phyloP scores from a whole-genome alignment of 495 filamentous ascomycete species.

The Aspergillus cristatus region DNA sequence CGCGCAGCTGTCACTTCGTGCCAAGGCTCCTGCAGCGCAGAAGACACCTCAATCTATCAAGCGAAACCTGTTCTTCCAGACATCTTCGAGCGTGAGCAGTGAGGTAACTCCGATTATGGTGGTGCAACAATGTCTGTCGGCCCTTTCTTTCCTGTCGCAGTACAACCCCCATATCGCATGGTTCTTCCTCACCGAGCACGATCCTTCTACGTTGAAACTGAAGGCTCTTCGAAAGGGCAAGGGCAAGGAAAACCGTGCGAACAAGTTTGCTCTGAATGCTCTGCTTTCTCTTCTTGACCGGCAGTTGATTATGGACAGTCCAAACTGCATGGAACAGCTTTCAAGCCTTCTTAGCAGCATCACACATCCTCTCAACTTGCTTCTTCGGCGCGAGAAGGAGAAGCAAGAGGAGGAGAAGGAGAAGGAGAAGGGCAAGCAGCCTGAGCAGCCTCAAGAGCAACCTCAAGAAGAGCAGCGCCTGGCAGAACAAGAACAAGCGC shows the following conservation, averaged over 20 bases:
- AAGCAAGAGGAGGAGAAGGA: slow-evolving; percentile 51
- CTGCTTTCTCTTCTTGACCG: slow-evolving; percentile 82
- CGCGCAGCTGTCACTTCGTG: slow-evolving; percentile 79
- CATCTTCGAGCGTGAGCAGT: slow-evolving; percentile 44
- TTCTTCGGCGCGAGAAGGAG: slow-evolving; percentile 80
- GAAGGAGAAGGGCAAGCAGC: slow-evolving; percentile 45
- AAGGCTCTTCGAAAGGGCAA: slow-evolving; percentile 78
- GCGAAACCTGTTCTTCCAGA: slow-evolving; percentile 52
- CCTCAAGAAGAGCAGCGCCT: slow-evolving; percentile 12
- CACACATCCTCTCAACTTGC: slow-evolving; percentile 72
- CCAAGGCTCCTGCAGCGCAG: slow-evolving; percentile 63
- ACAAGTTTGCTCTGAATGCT: slow-evolving; percentile 86
- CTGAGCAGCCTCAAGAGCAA: slow-evolving; percentile 21
- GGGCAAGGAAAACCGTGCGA: slow-evolving; percentile 70
- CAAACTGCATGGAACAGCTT: slow-evolving; percentile 87
- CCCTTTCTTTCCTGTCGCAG: slow-evolving; percentile 68
- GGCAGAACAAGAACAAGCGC: slow-evolving; percentile 11
- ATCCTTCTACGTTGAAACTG: slow-evolving; percentile 64
- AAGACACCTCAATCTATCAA: slow-evolving; percentile 77
- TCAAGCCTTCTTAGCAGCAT: slow-evolving; percentile 79
- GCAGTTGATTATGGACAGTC: slow-evolving; percentile 88
- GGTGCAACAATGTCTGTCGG: slow-evolving; percentile 84
- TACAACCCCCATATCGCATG: slow-evolving; percentile 79
- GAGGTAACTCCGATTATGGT: slow-evolving; percentile 91
- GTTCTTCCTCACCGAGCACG: slow-evolving; percentile 95